Evolutionary conservation across 2,329 filamentous ascomycete genomes (phyloP), one percentile per base, ranked within the genome.

Genomic region (Cryphonectria japonica): DNA sequence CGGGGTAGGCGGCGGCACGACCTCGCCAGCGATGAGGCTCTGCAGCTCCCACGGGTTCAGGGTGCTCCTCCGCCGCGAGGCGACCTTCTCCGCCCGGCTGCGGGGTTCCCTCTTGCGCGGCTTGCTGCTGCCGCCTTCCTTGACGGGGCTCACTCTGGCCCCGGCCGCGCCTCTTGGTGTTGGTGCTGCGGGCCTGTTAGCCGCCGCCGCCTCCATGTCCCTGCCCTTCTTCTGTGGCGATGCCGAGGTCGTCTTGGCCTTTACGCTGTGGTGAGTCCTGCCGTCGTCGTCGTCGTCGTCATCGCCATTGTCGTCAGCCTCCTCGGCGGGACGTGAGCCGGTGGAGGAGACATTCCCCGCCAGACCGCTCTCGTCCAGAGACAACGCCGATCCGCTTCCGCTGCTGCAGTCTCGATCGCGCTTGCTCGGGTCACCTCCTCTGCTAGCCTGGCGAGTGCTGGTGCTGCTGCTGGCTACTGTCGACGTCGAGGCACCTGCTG

Each of bases 21-120:
- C 76, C 32, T 74, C 74, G 7, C 85, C 85, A 2, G 81, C 75
- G 67, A 91, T 90, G 78, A 93, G 78, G 61, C 86, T 88, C 80
- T 92, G 87, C 77, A 95, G 80, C 80, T 95, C 93, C 84, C 91
- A 91, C 3, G 91, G 89, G 76, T 88, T 94, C 43, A 95, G 82
- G 29, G 92, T 95, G 76, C 91, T 94, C 78, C 93, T 86, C 77
- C 92, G 85, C 77, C 92, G 84, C 72, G 86, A 91, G 2, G 88
- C 84, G 11, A 79, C 83, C 82, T 83, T 91, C 79, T 78, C 89
- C 76, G 79, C 84, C 78, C 82, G 86, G 78, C 80, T 83, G 32
- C 71, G 71, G 19, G 67, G 69, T 76, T 83, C 88, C 59, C 85
- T 82, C 77, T 87, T 87, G 26, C 67, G 67, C 43, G 63, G 41